Evolutionary conservation across 1,139 yeast genomes (phyloP).

Genomic region (Nakaseomyces delphensis): DNA sequence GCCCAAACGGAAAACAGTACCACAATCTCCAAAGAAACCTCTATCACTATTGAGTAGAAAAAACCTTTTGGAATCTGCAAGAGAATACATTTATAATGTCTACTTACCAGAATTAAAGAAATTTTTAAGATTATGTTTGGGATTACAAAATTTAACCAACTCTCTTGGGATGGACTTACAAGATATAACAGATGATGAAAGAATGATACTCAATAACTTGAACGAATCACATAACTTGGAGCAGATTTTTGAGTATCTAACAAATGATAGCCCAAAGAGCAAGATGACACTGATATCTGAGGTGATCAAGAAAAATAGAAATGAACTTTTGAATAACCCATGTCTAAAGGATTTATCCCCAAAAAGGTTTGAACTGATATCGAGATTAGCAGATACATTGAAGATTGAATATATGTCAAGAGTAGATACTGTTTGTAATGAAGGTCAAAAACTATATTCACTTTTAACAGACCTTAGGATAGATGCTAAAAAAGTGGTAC

Average conservation of each 20-base stretch:
- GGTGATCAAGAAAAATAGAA: neutral
- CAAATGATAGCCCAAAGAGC: constrained; percentile 10
- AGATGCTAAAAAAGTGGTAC: neutral
- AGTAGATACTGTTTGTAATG: neutral
- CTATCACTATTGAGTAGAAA: constrained; percentile 31
- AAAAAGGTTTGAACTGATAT: neutral
- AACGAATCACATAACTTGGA: constrained; percentile 2
- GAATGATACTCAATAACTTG: constrained; percentile 1
- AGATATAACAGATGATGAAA: constrained; percentile 4
- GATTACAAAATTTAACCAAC: constrained; percentile 17
- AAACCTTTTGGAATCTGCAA: constrained; percentile 28
- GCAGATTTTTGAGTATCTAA: constrained; percentile 5
- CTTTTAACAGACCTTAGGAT: neutral
- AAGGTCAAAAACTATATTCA: neutral
- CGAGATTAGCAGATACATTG: neutral
- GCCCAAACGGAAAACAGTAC: constrained; percentile 24
- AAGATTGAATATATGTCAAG: constrained; percentile 4
- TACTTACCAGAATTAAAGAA: constrained; percentile 27
- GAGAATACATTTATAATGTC: constrained; percentile 26
- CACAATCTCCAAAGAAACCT: constrained; percentile 29
- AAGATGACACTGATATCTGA: constrained; percentile 2
- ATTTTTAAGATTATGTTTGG: constrained; percentile 20
- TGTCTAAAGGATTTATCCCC: constrained; percentile 1
- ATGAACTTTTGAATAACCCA: constrained; percentile 2
- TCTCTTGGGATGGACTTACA: constrained; percentile 6